These are phyloP conservation scores for Musa troglodytarum DNA, from an alignment of 176 grass and related monocot species.

Conservation along the genomic window DNA sequence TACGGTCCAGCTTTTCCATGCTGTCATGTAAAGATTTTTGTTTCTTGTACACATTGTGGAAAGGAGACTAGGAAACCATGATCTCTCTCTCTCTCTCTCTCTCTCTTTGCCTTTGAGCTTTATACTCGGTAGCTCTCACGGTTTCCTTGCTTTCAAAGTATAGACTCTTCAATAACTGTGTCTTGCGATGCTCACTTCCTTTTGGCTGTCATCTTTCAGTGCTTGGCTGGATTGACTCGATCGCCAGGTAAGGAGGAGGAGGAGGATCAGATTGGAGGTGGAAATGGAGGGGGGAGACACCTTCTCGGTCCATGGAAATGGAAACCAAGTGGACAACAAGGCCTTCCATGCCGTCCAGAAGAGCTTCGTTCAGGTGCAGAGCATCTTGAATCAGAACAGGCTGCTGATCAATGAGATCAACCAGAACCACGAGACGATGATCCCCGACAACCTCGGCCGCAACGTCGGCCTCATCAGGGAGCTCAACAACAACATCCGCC, in stretches of 20 bases:
- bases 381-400: constrained; percentile 42
- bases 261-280: not conserved
- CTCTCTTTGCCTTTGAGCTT: no score
- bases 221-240: not conserved
- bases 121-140: no score
- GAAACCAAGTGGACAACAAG: not conserved
- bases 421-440: constrained; percentile 40
- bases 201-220: not conserved
- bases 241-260: not conserved
- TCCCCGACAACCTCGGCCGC: constrained; percentile 30
- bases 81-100: no score
- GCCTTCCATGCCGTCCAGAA: constrained; percentile 21
- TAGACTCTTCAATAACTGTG: no score
- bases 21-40: no score
- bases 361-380: constrained; percentile 34
- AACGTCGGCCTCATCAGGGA: constrained; percentile 46
- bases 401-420: constrained; percentile 51
- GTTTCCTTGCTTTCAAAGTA: no score
- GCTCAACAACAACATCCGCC: constrained; percentile 49
- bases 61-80: no score
- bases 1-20: not conserved
- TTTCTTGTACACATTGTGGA: no score
- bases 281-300: not conserved
- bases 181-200: not conserved
- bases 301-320: no score